phyloP scores from a whole-genome alignment of 169 alveolate genomes.

The Theileria parva region DNA sequence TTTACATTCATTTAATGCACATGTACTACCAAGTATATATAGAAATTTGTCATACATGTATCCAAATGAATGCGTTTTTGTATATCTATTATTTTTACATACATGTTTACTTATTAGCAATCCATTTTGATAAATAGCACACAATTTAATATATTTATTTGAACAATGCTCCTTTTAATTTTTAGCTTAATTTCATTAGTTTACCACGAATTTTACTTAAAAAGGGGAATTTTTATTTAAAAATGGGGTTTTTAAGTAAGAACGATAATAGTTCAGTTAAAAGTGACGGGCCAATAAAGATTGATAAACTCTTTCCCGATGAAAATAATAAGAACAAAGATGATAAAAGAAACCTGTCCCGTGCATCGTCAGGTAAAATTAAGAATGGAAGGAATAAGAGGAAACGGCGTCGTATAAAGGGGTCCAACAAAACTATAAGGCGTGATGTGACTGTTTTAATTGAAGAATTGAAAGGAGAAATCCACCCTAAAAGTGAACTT shows the following conservation, averaged over 20 bases:
- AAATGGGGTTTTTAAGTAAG: neutral
- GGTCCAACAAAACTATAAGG: neutral
- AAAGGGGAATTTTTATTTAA: too few relatives aligned
- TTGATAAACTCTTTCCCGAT: neutral
- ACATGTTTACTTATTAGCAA: neutral
- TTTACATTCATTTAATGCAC: neutral
- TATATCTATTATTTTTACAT: too few relatives aligned
- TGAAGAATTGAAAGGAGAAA: neutral
- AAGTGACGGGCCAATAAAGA: neutral
- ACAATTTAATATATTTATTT: too few relatives aligned
- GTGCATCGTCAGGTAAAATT: neutral
- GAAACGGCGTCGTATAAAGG: neutral
- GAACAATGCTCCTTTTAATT: neutral
- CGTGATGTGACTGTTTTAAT: neutral
- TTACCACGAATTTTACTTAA: neutral
- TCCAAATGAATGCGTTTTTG: neutral
- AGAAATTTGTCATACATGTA: too few relatives aligned
- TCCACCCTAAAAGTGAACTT: neutral
- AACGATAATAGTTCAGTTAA: neutral
- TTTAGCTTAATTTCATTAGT: neutral
- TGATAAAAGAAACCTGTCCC: neutral
- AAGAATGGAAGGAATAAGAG: neutral
- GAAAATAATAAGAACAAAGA: neutral
- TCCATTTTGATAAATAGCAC: too few relatives aligned
- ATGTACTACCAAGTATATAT: neutral